A percentile compares a stretch with the other conserved stretches of the same genome.
Conservation (phyloP, 768 basidiomycete genomes). For the Tubosaeta sp. region DNA sequence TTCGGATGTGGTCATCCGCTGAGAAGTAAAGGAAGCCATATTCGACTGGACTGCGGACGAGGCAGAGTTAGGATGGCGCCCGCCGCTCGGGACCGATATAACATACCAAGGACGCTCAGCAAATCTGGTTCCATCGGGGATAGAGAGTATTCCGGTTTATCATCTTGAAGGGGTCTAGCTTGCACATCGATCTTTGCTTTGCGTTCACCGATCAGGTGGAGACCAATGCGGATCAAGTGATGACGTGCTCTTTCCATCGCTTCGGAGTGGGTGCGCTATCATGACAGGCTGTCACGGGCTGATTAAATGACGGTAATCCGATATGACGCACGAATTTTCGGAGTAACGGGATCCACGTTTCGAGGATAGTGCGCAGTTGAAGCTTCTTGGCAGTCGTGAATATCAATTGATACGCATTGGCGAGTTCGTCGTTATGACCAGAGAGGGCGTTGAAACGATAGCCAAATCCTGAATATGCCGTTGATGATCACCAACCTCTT, state of each 20-base stretch:
- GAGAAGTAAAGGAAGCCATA: conserved; percentile 37
- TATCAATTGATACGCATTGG: conserved; percentile 50
- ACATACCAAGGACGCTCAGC: conserved; percentile 51
- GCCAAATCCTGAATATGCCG: conserved; percentile 43
- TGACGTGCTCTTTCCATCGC: conserved; percentile 40
- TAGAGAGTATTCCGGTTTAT: conserved; percentile 6
- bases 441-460: conserved; percentile 52
- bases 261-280: conserved; percentile 43
- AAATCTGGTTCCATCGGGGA: conserved; percentile 34
- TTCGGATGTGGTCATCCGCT: conserved; percentile 54
- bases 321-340: conserved; percentile 41
- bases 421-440: conserved; percentile 46
- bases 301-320: conserved; percentile 1
- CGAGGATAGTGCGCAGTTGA: conserved; percentile 48
- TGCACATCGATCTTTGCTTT: conserved; percentile 35
- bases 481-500: not conserved
- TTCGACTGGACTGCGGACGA: conserved; percentile 54
- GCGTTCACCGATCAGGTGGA: conserved; percentile 49
- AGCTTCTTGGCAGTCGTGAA: conserved; percentile 52
- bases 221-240: conserved; percentile 52
- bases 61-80: not conserved
- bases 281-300: conserved; percentile 6
- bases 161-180: conserved; percentile 11
- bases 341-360: conserved; percentile 55
- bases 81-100: conserved; percentile 1